phyloP scores from a whole-genome alignment of 225 moss, liverwort and hornwort genomes.

The Takakia lepidozioides region DNA sequence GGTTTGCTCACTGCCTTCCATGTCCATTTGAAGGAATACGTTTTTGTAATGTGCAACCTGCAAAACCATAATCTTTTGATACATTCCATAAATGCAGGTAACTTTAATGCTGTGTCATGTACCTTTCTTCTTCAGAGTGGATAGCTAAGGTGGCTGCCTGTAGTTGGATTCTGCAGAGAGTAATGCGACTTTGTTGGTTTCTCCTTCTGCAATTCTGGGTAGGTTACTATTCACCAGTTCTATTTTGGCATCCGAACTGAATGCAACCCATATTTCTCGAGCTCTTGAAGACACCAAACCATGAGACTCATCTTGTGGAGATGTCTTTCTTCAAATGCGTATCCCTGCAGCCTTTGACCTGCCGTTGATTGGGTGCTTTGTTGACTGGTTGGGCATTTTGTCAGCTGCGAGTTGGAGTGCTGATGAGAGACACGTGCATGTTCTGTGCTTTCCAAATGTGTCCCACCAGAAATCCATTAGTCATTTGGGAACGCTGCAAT shows the following conservation, averaged over 20 bases:
- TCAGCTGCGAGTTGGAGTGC: slow-evolving; percentile 80
- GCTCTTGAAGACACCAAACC: no score
- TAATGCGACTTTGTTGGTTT: slow-evolving; percentile 85
- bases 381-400: no score
- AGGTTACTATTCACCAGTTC: slow-evolving; percentile 14
- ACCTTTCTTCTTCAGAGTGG: background rate
- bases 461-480: slow-evolving; percentile 35
- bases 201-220: slow-evolving; percentile 81
- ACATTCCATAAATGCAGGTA: no score
- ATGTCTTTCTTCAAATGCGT: no score
- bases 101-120: no score
- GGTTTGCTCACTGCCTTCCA: background rate
- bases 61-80: no score
- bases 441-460: slow-evolving; percentile 47
- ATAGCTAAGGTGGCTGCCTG: background rate
- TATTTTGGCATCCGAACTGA: no score
- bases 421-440: slow-evolving; percentile 79
- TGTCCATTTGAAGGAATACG: background rate
- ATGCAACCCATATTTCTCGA: no score
- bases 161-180: slow-evolving; percentile 43
- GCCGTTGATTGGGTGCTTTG: no score
- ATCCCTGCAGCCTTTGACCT: no score
- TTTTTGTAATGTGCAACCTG: no score
- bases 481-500: slow-evolving; percentile 50
- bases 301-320: no score